These are phyloP conservation scores for Terfezia boudieri DNA, from an alignment of 495 filamentous ascomycete species.

Conservation along the genomic window DNA sequence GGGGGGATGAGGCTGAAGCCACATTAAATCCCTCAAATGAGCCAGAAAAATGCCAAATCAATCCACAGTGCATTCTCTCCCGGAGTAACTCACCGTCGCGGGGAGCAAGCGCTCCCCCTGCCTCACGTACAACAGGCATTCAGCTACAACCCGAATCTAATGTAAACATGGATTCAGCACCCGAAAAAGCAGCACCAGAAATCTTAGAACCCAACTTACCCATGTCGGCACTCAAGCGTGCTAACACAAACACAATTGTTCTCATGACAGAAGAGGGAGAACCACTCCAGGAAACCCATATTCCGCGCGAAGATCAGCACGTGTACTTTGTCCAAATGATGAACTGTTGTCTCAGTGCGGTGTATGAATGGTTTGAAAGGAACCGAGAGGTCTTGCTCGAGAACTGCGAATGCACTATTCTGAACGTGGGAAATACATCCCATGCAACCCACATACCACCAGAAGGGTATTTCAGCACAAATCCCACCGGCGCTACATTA, in stretches of 20 bases:
- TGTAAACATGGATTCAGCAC: background rate
- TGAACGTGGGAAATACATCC: background rate
- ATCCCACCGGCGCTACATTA: background rate
- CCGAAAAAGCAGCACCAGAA: background rate
- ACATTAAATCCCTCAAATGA: too few species aligned
- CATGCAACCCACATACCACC: background rate
- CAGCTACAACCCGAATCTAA: background rate
- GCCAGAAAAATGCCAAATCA: too few species aligned
- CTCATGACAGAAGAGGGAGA: background rate
- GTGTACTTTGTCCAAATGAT: slow-evolving; percentile 14
- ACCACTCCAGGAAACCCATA: slow-evolving; percentile 9
- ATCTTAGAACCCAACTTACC: background rate
- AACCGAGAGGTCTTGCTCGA: slow-evolving; percentile 2
- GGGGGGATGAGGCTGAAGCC: too few species aligned
- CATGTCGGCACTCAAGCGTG: background rate
- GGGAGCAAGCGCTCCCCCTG: background rate
- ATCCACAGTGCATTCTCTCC: too few species aligned
- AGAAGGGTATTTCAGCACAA: background rate
- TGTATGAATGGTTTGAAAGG: slow-evolving; percentile 11
- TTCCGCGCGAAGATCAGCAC: slow-evolving; percentile 9
- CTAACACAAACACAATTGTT: background rate
- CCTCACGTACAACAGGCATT: background rate
- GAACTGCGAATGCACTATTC: background rate
- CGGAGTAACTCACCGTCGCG: too few species aligned
- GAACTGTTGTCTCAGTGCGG: slow-evolving; percentile 9